Base-by-base conservation (phyloP, 495 filamentous ascomycete species). In the Tirmania nivea region DNA sequence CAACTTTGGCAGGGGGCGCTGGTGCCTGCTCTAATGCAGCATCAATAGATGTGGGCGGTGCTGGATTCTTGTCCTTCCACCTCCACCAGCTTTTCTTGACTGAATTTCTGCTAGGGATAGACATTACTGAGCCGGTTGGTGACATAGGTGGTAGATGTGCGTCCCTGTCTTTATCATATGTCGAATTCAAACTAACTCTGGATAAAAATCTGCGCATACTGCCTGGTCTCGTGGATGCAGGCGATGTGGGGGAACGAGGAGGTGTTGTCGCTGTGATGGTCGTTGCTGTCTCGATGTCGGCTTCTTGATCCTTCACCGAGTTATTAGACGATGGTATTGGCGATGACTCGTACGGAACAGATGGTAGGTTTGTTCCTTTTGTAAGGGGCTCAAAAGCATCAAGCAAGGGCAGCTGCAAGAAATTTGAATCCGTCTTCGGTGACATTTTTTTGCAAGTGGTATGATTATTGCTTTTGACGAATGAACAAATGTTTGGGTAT, bases 121-220 rank as follows among this genome's bases (percentile, higher is more conserved):
- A 64, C 58, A 64, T 63, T 45, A 64, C 51, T 2, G 61, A 63
- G 35, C 54, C 39, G 2, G 61, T 61, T 17, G 62, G 57, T 21
- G 63, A 56, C 10, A 57, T 57, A 34, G 64, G 62, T 25, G 57
- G 36, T 12, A 54, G 57, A 52, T 53, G 51, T 56, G 61, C 65
- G 45, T 59, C 55, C 52, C 65, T 58, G 51, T 60, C 55, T 42
- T 61, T 54, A 52, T 34, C 52, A 52, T 64, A 67, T 49, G 60
- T 67, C 20, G 62, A 59, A 50, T 69, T 62, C 20, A 70, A 58
- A 34, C 60, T 65, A 34, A 64, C 68, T 34, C 66, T 59, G 39
- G 65, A 66, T 11, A 70, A 63, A 54, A 70, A 70, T 17, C 65
- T 57, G 53, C 68, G 67, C 56, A 70, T 67, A 42, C 60, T 63